phyloP scores from a whole-genome alignment of 345 rosid genomes.

The Camelina neglecta region DNA sequence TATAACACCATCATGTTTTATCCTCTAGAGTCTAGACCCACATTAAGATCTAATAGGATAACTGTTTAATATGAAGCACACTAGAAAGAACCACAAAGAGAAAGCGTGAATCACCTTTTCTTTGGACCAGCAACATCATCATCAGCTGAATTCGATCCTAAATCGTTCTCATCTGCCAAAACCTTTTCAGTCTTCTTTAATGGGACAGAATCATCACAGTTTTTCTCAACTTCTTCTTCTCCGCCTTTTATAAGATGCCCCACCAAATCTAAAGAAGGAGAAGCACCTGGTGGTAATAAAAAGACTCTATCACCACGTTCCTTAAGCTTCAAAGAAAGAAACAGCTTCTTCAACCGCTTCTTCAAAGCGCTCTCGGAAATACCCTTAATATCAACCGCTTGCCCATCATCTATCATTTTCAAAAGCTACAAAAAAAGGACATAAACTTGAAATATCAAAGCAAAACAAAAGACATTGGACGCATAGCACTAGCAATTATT shows the following conservation, averaged over 20 bases:
- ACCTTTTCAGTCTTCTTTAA: conserved; percentile 45
- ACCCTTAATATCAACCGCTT: conserved; percentile 91
- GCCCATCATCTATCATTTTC: conserved; percentile 88
- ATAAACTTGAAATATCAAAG: not conserved
- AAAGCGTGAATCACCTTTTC: conserved; percentile 57
- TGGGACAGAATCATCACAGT: conserved; percentile 34
- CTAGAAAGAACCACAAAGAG: not conserved
- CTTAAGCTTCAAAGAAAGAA: conserved; percentile 63
- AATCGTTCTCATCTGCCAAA: conserved; percentile 40
- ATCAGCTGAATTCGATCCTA: conserved; percentile 43
- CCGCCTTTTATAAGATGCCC: conserved; percentile 60
- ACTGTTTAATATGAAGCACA: conserved; percentile 1
- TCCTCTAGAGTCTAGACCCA: conserved; percentile 6
- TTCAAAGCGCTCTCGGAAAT: conserved; percentile 67
- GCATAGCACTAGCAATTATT: not conserved
- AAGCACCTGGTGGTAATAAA: conserved; percentile 51
- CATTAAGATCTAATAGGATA: not conserved
- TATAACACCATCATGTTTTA: conserved; percentile 13
- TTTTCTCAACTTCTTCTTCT: conserved; percentile 48
- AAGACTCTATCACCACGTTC: conserved; percentile 77
- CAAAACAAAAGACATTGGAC: not conserved
- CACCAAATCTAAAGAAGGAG: conserved; percentile 64
- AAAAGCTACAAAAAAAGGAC: conserved; percentile 56
- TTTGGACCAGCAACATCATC: conserved; percentile 63
- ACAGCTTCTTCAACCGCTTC: conserved; percentile 72